Evolutionary conservation across 148 eudicot species (phyloP), one percentile per base, ranked within the genome.

Genomic region (Bassia scoparia): DNA sequence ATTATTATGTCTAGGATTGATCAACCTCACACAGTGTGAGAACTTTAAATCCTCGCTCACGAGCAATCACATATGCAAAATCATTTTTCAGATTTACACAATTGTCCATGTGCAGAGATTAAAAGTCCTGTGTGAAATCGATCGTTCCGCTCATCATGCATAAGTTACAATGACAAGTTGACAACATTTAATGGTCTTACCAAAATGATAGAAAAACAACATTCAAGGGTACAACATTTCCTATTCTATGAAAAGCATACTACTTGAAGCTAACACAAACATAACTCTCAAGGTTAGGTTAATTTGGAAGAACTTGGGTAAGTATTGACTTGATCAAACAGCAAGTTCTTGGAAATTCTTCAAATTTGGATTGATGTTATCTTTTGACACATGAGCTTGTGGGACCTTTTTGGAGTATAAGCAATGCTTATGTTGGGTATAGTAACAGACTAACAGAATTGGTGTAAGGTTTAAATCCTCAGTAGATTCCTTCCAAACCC

Each of bases 331-430:
- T 26, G 64, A 37, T 66, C 48, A 48, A n/a, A 52, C 67, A 38
- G 50, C 50, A 71, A 58, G 33, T 15, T 71, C 65, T 23, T 33
- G 38, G 56, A 34, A 61, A 62, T 60, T 74, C 70, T 74, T 74
- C 70, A 68, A 69, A 70, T 53, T 71, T 54, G 70, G 67, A 65
- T 54, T 63, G 75, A 64, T 79, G 35, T 17, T 37, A 41, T 72
- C 61, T 63, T 70, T 80, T 46, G 61, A 53, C 62, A 70, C 64
- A 70, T 75, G 82, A 70, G 59, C 24, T 18, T 33, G 78, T 65
- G 72, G 78, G 82, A 70, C 82, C 78, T 35, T 26, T 55, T 75
- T 80, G 76, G 78, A 75, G 82, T 75, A 65, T 24, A 65, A 80
- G 82, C 67, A 59, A 80, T 75, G 75, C 29, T 52, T 48, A 74